Base-by-base conservation (phyloP, 257 asterid species). In the Salvia rosmarinus region DNA sequence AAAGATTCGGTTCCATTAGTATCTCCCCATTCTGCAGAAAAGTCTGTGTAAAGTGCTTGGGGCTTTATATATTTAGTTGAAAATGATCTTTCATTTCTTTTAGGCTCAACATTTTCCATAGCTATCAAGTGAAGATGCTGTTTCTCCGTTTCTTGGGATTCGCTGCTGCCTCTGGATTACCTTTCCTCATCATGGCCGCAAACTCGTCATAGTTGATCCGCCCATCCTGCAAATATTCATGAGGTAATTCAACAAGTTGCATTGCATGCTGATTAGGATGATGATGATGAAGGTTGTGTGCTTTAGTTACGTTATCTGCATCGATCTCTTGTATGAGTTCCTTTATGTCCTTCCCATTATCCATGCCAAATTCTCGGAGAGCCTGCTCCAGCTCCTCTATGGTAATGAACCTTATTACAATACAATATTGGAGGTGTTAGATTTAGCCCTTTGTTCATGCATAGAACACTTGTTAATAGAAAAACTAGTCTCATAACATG, bases 131-230 rank as follows among this genome's bases (percentile, higher is more conserved):
- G 63, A 80, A 83, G 64, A 87, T 80, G 40, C 75, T 79, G 13
- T 82, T 92, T 64, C 96, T 72, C 56, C 96, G 72, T 77, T 88
- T 90, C 85, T 88, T 92, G 40, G 83, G 87, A 67, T 85, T 85
- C 16, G 72, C 80, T 49, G 79, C 82, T 70, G 80, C 81, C n/a
- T 90, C 96, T 35, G 89, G 95, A 66, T 86, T 74, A 13, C 96
- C 96, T 82, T 88, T 90, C 88, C 74, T 90, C 98, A 88, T 92
- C 96, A 92, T 90, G 47, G 95, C 96, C 56, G 81, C 82, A 54
- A 92, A 92, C 67, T 92, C 98, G 9, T 90, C 96, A 39, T 84
- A 90, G 77, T 92, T 87, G 67, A 90, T 92, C 64, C 86, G 79
- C 6, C 96, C 97, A 79, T 90, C 98, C 98, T 90, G 81, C 77